Evolutionary conservation across 345 rosid genomes (phyloP).

Genomic region (Salix arbutifolia): DNA sequence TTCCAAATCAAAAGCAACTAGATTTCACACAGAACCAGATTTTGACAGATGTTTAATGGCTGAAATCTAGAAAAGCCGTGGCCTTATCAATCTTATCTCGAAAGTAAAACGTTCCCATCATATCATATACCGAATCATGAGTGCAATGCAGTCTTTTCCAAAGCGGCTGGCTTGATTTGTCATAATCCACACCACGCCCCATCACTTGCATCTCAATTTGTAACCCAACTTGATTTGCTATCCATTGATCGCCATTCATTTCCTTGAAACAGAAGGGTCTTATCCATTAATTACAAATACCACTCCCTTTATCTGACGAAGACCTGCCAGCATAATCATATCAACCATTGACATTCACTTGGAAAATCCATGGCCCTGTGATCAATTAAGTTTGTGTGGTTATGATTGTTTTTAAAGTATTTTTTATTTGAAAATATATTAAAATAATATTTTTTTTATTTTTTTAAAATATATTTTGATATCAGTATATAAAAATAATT

Average conservation of each 20-base stretch:
- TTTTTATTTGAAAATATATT: no score
- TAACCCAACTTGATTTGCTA: constrained; percentile 2
- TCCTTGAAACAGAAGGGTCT: neutral
- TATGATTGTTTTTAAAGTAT: no score
- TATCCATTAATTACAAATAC: neutral
- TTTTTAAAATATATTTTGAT: no score
- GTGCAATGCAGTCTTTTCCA: constrained; percentile 1
- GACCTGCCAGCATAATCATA: no score
- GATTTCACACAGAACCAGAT: neutral
- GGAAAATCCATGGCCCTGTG: no score
- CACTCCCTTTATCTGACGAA: no score
- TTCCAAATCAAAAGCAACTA: neutral
- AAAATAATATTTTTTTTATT: no score
- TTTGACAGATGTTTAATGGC: neutral
- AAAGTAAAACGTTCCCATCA: neutral
- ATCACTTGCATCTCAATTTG: neutral
- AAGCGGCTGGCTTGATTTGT: constrained; percentile 16
- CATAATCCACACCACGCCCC: neutral
- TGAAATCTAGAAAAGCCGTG: neutral
- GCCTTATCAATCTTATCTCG: neutral
- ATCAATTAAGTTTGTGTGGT: no score
- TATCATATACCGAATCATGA: constrained; percentile 2
- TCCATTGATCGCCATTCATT: constrained; percentile 7
- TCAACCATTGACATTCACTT: no score
- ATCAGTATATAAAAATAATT: no score